phyloP scores from a whole-genome alignment of 768 basidiomycete genomes.

The Obba rivulosa region DNA sequence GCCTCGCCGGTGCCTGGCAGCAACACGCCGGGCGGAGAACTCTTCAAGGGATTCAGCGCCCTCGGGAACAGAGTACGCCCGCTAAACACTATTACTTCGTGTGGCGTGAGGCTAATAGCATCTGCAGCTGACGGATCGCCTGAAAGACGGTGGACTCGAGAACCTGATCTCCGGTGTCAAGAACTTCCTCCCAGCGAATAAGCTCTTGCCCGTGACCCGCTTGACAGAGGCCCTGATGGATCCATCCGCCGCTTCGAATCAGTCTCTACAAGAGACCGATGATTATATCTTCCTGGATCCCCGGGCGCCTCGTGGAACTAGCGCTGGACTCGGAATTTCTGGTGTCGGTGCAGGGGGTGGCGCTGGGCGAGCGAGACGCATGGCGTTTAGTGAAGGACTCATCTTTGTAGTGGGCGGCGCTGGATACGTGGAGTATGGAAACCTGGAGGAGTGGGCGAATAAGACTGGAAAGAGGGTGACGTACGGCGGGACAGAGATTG shows the following conservation, averaged over 20 bases:
- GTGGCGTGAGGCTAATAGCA: not conserved
- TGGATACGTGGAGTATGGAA: conserved; percentile 96
- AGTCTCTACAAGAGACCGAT: conserved; percentile 93
- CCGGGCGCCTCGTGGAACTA: conserved; percentile 58
- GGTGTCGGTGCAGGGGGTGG: conserved; percentile 35
- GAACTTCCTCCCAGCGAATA: conserved; percentile 94
- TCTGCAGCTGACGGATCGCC: conserved; percentile 76
- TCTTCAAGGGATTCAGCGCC: conserved; percentile 92
- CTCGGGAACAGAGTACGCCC: conserved; percentile 76
- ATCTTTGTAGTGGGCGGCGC: conserved; percentile 97
- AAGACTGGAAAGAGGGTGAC: conserved; percentile 81
- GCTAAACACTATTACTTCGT: not conserved
- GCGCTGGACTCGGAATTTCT: conserved; percentile 37
- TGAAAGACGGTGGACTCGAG: conserved; percentile 95
- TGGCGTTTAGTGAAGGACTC: conserved; percentile 84
- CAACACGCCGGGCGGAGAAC: conserved; percentile 71
- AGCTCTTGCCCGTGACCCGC: conserved; percentile 87
- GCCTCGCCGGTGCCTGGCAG: conserved; percentile 64
- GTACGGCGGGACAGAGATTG: conserved; percentile 94
- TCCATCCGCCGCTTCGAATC: conserved; percentile 87
- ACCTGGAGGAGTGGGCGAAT: conserved; percentile 88
- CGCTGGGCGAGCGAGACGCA: conserved; percentile 38
- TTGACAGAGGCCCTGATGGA: conserved; percentile 97
- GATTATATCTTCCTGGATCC: conserved; percentile 95
- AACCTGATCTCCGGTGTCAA: conserved; percentile 97